Base-by-base conservation (phyloP, 129 eudicot genomes). In the Arctium minus region DNA sequence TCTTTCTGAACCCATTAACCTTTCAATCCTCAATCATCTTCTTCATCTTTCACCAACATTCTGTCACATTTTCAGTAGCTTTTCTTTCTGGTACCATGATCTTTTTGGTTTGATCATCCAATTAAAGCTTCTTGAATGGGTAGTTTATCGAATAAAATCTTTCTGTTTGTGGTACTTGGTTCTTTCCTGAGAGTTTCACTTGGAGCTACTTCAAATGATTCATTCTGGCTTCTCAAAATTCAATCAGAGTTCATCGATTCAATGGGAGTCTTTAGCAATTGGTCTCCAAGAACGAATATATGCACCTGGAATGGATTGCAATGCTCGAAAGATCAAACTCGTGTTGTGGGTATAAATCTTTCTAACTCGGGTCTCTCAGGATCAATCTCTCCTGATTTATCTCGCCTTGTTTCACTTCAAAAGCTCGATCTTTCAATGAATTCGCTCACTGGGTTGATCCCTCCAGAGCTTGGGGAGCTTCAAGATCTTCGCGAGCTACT, bases 301-400 rank as follows among this genome's bases (percentile, higher is more conserved):
- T 96, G 99, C 79, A 78, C 88, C 33, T 96, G 99, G 99, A 90
- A 87, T 73, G 99, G 99, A 48, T 56, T 96, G 31, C 81, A 89
- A 80, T 96, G 99, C 71, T 88, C 97, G 65, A 67, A 83, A 37
- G 93, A 96, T 86, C 90, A 78, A 79, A 80, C 89, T n/a, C 91
- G 80, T 70, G 68, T 96, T 29, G 60, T 85, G 78, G 81, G 92
- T 78, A 76, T 96, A 69, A 91, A 96, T 83, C 89, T 96, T 50
- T 88, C 97, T 37, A 72, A 68, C 83, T 87, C 88, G 31, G 95
- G 97, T 30, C 88, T 96, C 42, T 75, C 88, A 0, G 99, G 99
- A 35, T 12, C 80, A 36, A 77, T 96, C 8, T 83, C 99, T 79
- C 87, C 94, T 7, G 91, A 88, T 8, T 30, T 96, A 17, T 90